Base-by-base conservation (phyloP, 2,329 filamentous ascomycete genomes). In the Cryphonectria naterciae region DNA sequence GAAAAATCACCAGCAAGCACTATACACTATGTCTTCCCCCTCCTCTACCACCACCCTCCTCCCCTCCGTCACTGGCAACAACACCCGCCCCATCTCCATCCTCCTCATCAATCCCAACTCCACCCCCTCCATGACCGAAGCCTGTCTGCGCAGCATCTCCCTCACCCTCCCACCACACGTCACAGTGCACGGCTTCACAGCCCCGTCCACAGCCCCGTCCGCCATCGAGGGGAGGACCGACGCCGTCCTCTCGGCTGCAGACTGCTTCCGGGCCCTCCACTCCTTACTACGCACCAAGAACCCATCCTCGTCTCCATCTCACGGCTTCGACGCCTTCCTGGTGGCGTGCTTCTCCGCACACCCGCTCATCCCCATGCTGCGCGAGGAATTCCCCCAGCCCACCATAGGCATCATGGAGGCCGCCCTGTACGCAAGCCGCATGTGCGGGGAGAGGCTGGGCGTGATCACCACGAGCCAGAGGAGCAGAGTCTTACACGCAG, bases 81-180 rank as follows among this genome's bases (percentile, higher is more conserved):
- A 58, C 2, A 71, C 66, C 25, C 69, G 49, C 32, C 69, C 67
- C 39, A 79, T 78, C 72, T 80, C 75, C 69, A 86, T 89, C 71
- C 83, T 90, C 54, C 80, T 91, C 73, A 88, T 91, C 80, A 90
- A 91, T 76, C 88, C 89, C 28, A 91, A 91, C 77, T 88, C 87
- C 15, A 88, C 85, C 1, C 74, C 79, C 73, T 81, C 82, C 65
- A 91, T 90, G 87, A 90, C 88, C 32, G 80, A 86, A 46, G 83
- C 82, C 58, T 86, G 85, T 76, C 76, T 87, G 1, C 77, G 79
- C 17, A 82, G 82, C 63, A 75, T 86, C 19, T 70, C 78, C 37
- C 76, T 80, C 1, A 84, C 81, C 19, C 78, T 87, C 0, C 83
- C 85, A 1, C 78, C 82, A 6, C 79, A 85, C 72, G 83, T 87